These are phyloP conservation scores for Funneliformis mosseae DNA, from an alignment of 192 early-diverging fungal genomes.

Conservation along the genomic window DNA sequence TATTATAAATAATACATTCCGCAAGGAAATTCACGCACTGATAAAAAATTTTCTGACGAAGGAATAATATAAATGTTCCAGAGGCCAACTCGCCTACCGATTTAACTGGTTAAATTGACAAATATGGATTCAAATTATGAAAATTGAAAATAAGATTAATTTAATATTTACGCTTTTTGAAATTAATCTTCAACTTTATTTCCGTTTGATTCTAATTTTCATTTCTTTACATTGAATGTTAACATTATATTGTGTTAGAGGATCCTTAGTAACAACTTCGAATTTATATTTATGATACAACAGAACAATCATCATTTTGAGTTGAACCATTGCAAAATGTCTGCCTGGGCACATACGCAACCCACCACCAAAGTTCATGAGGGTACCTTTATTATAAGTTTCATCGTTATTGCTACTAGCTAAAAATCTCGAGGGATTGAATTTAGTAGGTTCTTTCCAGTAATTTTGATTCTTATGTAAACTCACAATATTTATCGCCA, in stretches of 20 bases:
- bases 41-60: too few relatives aligned
- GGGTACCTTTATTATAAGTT: background rate
- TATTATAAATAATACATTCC: too few relatives aligned
- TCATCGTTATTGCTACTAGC: background rate
- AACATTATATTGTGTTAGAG: background rate
- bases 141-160: too few relatives aligned
- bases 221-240: conserved; percentile 12
- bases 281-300: conserved; percentile 23
- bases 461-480: conserved; percentile 16
- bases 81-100: too few relatives aligned
- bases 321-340: conserved; percentile 19
- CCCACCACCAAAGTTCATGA: conserved; percentile 27
- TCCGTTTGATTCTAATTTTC: conserved; percentile 9
- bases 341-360: conserved; percentile 22
- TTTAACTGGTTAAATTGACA: too few relatives aligned
- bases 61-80: too few relatives aligned
- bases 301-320: conserved; percentile 14
- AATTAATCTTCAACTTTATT: too few relatives aligned
- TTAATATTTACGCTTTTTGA: too few relatives aligned
- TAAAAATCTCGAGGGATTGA: conserved; percentile 30
- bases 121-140: too few relatives aligned
- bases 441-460: conserved; percentile 22
- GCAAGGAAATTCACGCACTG: too few relatives aligned
- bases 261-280: background rate
- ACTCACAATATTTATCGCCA: background rate